Conservation (phyloP, 148 eudicot genomes). For the Talinum fruticosum region DNA sequence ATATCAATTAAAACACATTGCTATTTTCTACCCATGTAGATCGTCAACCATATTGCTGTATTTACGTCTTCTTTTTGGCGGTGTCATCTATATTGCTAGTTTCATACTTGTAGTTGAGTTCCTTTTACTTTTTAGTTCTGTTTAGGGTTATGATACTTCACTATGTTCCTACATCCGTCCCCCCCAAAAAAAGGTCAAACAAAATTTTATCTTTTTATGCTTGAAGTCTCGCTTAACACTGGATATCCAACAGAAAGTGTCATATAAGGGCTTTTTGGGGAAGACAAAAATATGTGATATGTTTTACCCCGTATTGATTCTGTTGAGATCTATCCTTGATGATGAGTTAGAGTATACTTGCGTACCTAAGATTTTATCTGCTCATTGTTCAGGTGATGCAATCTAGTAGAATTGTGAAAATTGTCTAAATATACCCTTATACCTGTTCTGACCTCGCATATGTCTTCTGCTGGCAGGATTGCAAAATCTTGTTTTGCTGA, state of each 20-base stretch:
- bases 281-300: background rate
- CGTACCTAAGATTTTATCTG: background rate
- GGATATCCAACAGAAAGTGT: background rate
- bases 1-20: background rate
- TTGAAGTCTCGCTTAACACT: background rate
- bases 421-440: background rate
- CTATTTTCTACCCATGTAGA: background rate
- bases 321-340: background rate
- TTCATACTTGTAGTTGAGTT: background rate
- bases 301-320: background rate
- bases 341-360: too few relatives aligned
- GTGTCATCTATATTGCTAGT: background rate
- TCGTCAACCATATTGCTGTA: background rate
- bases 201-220: background rate
- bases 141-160: background rate
- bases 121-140: background rate
- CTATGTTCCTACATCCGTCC: background rate
- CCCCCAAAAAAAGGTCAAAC: background rate
- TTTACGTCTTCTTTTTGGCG: background rate
- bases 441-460: background rate
- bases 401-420: background rate
- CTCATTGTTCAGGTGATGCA: background rate
- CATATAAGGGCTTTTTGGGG: background rate
- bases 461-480: conserved; percentile 23
- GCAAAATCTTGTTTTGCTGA: conserved; percentile 35